Percentiles rank a stretch among this genome's conserved stretches.
Conservation (phyloP, 192 early-diverging fungal species). For the Dispira parvispora region DNA sequence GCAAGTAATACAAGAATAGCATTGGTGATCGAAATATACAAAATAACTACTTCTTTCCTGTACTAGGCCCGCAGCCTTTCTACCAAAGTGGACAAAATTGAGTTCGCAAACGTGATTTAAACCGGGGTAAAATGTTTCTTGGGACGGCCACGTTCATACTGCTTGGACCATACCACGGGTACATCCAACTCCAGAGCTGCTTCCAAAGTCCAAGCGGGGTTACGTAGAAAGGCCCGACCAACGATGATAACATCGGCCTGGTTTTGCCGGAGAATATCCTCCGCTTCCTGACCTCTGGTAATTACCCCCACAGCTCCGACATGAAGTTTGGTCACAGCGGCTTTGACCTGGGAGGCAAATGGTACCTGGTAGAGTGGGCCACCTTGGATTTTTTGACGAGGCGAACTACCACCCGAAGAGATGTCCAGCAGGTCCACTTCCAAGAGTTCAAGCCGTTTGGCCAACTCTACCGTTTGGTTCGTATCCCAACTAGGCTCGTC, state of each 20-base stretch:
- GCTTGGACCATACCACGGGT: conserved; percentile 38
- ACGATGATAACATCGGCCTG: conserved; percentile 60
- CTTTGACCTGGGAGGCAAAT: conserved; percentile 42
- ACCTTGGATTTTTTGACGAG: conserved; percentile 30
- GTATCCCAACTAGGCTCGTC: conserved; percentile 43
- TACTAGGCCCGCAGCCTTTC: too few species aligned
- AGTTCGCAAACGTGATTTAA: too few species aligned
- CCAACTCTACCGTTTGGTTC: conserved; percentile 51
- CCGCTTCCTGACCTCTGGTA: conserved; percentile 40
- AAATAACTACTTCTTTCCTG: too few species aligned
- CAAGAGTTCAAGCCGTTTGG: conserved; percentile 29
- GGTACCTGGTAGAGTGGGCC: conserved; percentile 47
- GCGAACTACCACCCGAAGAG: conserved; percentile 57
- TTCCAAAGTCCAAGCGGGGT: conserved; percentile 49
- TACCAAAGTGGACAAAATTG: too few species aligned
- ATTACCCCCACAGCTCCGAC: conserved; percentile 60
- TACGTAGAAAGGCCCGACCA: conserved; percentile 49
- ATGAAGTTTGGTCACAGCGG: conserved; percentile 32
- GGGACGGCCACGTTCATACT: conserved; percentile 35
- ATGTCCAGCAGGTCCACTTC: conserved; percentile 82
- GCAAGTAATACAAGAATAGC: too few species aligned
- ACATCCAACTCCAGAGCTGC: conserved; percentile 48
- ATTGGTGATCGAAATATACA: too few species aligned
- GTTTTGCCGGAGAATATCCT: conserved; percentile 39
- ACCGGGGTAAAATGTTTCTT: conserved; percentile 11